Evolutionary conservation across 192 early-diverging fungal species (phyloP).

Genomic region (Pilobolus umbonatus): DNA sequence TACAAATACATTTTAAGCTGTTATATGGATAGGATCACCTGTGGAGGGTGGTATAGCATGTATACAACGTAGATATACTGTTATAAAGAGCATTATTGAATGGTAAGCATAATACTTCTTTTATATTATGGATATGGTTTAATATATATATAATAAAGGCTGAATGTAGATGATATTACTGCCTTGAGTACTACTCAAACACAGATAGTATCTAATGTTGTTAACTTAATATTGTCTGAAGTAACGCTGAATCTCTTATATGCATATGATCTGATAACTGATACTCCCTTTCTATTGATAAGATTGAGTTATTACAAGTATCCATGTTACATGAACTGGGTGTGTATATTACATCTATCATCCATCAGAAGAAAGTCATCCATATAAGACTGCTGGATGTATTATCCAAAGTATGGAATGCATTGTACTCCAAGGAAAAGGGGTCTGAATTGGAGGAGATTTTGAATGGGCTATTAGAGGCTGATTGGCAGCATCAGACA

Average conservation of each 20-base stretch:
- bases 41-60: not conserved
- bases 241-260: not conserved
- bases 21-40: slow-evolving; percentile 18
- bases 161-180: no score
- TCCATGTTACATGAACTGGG: not conserved
- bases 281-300: not conserved
- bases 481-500: slow-evolving; percentile 19
- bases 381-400: slow-evolving; percentile 25
- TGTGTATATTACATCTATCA: slow-evolving; percentile 1
- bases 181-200: no score
- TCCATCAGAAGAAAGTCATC: slow-evolving; percentile 5
- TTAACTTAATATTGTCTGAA: slow-evolving; percentile 23
- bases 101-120: slow-evolving; percentile 23
- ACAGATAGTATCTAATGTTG: slow-evolving; percentile 3
- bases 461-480: slow-evolving; percentile 6
- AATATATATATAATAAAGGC: not conserved
- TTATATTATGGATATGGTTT: not conserved
- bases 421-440: slow-evolving; percentile 9
- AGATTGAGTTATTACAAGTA: slow-evolving; percentile 20
- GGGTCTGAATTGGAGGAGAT: not conserved
- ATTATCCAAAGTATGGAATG: slow-evolving; percentile 23
- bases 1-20: not conserved
- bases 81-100: slow-evolving; percentile 7
- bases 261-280: not conserved
- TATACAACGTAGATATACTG: slow-evolving; percentile 4